Evolutionary conservation across 345 rosid species (phyloP).

Genomic region (Ceriops tagal): DNA sequence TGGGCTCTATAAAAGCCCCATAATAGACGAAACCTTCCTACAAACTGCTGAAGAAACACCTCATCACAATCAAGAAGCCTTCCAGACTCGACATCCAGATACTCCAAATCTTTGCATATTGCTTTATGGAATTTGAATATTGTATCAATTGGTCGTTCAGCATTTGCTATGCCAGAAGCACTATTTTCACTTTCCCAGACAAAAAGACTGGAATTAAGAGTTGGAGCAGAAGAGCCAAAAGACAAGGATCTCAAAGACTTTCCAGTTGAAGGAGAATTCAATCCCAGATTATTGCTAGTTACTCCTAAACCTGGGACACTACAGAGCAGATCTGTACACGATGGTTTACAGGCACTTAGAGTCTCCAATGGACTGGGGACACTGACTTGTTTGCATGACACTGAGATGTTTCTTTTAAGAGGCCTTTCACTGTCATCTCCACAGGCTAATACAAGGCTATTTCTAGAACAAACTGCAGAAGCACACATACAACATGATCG

Average conservation of each 20-base stretch:
- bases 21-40: slow-evolving; percentile 74
- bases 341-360: slow-evolving; percentile 15
- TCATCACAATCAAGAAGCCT: slow-evolving; percentile 70
- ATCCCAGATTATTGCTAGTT: slow-evolving; percentile 37
- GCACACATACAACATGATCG: slow-evolving; percentile 18
- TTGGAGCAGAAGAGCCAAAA: slow-evolving; percentile 44
- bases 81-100: slow-evolving; percentile 81
- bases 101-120: slow-evolving; percentile 56
- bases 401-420: slow-evolving; percentile 27
- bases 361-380: slow-evolving; percentile 16
- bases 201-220: slow-evolving; percentile 58
- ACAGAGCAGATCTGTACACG: slow-evolving; percentile 36
- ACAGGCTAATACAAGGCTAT: slow-evolving; percentile 20
- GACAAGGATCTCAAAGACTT: slow-evolving; percentile 50
- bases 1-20: slow-evolving; percentile 96
- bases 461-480: slow-evolving; percentile 25
- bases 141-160: slow-evolving; percentile 50
- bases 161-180: slow-evolving; percentile 34
- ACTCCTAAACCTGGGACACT: slow-evolving; percentile 60
- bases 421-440: slow-evolving; percentile 33
- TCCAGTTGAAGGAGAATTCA: slow-evolving; percentile 44
- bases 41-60: slow-evolving; percentile 64
- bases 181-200: slow-evolving; percentile 49
- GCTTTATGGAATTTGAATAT: slow-evolving; percentile 67
- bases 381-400: slow-evolving; percentile 19